These are phyloP conservation scores for Tetracladium maxilliforme DNA, from an alignment of 2,329 filamentous ascomycete genomes.

Conservation along the genomic window DNA sequence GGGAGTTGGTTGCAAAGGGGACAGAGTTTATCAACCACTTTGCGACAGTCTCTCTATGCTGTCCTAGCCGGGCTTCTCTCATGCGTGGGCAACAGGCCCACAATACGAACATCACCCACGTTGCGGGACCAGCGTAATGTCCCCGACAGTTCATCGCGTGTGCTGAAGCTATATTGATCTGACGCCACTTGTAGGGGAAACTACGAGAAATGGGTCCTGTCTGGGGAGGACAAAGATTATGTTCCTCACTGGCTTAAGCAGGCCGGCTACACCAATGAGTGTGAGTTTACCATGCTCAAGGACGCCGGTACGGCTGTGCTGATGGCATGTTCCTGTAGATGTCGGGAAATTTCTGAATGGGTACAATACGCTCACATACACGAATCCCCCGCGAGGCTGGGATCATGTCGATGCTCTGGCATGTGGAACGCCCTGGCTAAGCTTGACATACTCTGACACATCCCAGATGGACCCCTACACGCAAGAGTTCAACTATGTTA, in stretches of 20 bases:
- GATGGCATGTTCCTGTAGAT: constrained; percentile 6
- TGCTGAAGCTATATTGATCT: no score
- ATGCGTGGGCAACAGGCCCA: constrained; percentile 54
- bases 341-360: constrained; percentile 6
- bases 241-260: no score
- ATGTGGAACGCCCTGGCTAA: constrained; percentile 13
- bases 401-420: no score
- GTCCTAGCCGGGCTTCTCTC: constrained; percentile 49
- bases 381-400: constrained; percentile 7
- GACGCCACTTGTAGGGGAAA: no score
- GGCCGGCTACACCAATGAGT: no score
- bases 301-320: no score
- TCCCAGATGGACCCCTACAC: constrained; percentile 15
- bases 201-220: no score
- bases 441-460: constrained; percentile 10
- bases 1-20: constrained; percentile 40
- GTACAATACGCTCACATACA: constrained; percentile 2
- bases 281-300: no score
- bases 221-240: no score
- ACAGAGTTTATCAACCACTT: constrained; percentile 48
- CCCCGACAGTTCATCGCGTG: no score
- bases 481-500: constrained; percentile 10
- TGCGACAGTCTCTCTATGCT: constrained; percentile 52
- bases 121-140: no score
- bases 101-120: constrained; percentile 54